Conservation (phyloP, 495 filamentous ascomycete species). For the Ascobolus immersus region DNA sequence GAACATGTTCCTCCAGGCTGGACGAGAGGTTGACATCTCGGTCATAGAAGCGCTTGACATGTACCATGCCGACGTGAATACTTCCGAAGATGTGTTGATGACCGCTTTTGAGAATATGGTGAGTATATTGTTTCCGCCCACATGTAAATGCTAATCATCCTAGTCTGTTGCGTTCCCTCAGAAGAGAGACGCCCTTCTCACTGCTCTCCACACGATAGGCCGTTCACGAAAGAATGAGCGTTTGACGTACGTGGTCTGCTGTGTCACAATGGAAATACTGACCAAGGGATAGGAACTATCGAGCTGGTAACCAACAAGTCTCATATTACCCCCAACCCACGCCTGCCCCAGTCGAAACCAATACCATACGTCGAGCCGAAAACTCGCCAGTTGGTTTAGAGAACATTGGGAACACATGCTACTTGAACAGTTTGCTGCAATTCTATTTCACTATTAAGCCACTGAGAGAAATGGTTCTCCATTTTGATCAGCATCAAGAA, state of each 20-base stretch:
- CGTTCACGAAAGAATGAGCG: too few relatives aligned
- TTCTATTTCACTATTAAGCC: conserved; percentile 79
- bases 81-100: neutral
- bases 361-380: conserved; percentile 1
- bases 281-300: too few relatives aligned
- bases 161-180: neutral
- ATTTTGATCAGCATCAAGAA: conserved; percentile 37
- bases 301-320: too few relatives aligned
- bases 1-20: conserved; percentile 12
- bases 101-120: neutral
- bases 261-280: too few relatives aligned
- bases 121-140: neutral
- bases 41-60: too few relatives aligned
- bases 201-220: too few relatives aligned
- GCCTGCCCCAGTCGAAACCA: too few relatives aligned
- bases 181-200: too few relatives aligned
- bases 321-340: too few relatives aligned
- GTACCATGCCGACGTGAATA: too few relatives aligned
- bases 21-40: conserved; percentile 6
- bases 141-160: neutral
- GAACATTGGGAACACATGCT: conserved; percentile 95
- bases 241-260: too few relatives aligned
- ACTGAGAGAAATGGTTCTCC: conserved; percentile 52
- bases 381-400: conserved; percentile 57
- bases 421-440: conserved; percentile 86